phyloP scores from a whole-genome alignment of 257 asterid genomes.

The Nicotiana noctiflora region DNA sequence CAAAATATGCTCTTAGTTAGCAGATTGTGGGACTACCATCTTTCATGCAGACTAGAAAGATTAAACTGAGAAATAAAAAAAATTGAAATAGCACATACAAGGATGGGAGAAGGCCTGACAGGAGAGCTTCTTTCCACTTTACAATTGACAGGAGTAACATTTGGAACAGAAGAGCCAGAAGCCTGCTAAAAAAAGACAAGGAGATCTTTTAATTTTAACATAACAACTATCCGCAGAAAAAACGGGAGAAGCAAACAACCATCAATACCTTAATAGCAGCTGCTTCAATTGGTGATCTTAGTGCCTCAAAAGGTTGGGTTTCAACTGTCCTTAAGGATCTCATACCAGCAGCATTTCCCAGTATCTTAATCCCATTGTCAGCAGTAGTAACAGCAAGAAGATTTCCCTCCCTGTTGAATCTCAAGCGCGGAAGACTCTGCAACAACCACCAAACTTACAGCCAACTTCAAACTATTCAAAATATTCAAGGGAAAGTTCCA shows the following conservation, averaged over 20 bases:
- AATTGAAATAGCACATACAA: constrained; percentile 40
- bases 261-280: constrained; percentile 64
- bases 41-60: not conserved
- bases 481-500: not conserved
- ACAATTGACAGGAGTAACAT: constrained; percentile 62
- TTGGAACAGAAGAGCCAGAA: constrained; percentile 71
- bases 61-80: constrained; percentile 4
- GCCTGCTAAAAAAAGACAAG: constrained; percentile 42
- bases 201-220: not conserved
- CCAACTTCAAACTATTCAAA: not conserved
- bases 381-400: constrained; percentile 91
- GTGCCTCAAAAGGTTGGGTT: constrained; percentile 70
- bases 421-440: constrained; percentile 86
- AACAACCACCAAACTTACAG: constrained; percentile 2
- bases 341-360: constrained; percentile 79
- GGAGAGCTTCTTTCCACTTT: constrained; percentile 98
- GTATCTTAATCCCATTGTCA: constrained; percentile 87
- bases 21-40: not conserved
- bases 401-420: constrained; percentile 92
- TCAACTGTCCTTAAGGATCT: constrained; percentile 69
- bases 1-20: not conserved
- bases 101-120: constrained; percentile 78
- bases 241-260: not conserved
- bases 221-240: not conserved
- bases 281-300: constrained; percentile 53